Evolutionary conservation across 495 filamentous ascomycete genomes (phyloP).

Genomic region (Annulohypoxylon bovei): DNA sequence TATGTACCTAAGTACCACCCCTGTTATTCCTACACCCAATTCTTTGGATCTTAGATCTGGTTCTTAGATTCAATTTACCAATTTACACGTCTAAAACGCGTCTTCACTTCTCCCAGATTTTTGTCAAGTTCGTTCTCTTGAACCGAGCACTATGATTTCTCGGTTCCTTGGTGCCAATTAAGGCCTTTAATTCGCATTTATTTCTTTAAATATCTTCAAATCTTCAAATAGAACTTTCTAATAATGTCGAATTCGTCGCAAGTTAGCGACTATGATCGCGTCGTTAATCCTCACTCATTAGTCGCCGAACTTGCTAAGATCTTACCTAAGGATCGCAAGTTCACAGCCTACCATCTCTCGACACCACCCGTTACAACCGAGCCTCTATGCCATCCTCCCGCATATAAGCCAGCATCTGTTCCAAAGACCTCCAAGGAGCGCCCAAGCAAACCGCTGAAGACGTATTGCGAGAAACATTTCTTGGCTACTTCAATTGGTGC

Average conservation of each 20-base stretch:
- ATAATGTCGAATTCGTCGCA: constrained; percentile 41
- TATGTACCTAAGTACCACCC: neutral
- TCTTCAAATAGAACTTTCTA: too few relatives aligned
- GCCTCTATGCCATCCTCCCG: constrained; percentile 82
- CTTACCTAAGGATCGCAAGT: constrained; percentile 73
- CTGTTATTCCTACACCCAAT: neutral
- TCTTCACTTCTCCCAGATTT: neutral
- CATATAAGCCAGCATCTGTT: constrained; percentile 66
- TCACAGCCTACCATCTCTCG: constrained; percentile 87
- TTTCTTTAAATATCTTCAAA: too few relatives aligned
- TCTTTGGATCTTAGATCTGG: neutral
- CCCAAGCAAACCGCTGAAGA: constrained; percentile 55
- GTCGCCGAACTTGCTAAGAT: constrained; percentile 68
- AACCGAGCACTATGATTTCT: constrained; percentile 1
- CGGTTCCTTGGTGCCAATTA: constrained; percentile 8
- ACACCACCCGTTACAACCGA: constrained; percentile 78
- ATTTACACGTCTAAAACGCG: constrained; percentile 19
- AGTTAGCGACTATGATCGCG: constrained; percentile 39
- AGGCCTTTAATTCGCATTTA: neutral
- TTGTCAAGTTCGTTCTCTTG: neutral
- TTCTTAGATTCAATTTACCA: neutral
- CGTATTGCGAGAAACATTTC: constrained; percentile 90
- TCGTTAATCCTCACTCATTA: constrained; percentile 46
- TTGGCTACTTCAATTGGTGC: constrained; percentile 72
- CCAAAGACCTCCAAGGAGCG: constrained; percentile 7